Conservation (phyloP, 1,139 yeast species). For the Protomyces gravidus region DNA sequence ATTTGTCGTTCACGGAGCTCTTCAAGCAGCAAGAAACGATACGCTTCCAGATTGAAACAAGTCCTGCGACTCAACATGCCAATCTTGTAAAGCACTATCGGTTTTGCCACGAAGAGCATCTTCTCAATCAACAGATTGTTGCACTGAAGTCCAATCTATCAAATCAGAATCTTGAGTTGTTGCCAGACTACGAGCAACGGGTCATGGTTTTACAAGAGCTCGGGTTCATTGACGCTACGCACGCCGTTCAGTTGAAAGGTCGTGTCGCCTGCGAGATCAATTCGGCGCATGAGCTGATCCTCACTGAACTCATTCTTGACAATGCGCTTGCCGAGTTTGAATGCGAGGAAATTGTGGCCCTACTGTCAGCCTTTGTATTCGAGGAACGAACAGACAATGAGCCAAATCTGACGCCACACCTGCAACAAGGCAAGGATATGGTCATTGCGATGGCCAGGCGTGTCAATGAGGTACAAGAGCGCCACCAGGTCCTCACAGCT, state of each 20-base stretch:
- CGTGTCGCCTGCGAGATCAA: slow-evolving; percentile 83
- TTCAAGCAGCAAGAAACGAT: background rate
- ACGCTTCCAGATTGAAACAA: background rate
- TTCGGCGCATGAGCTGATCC: slow-evolving; percentile 81
- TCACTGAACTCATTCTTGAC: slow-evolving; percentile 84
- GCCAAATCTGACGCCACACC: slow-evolving; percentile 70
- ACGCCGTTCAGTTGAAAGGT: slow-evolving; percentile 79
- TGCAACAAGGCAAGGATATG: slow-evolving; percentile 67
- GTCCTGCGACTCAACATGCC: background rate
- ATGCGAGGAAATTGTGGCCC: slow-evolving; percentile 92
- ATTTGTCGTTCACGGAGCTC: slow-evolving; percentile 10
- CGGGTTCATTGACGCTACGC: slow-evolving; percentile 69
- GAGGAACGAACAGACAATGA: slow-evolving; percentile 68
- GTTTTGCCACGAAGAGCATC: slow-evolving; percentile 23
- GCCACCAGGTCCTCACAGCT: slow-evolving; percentile 53
- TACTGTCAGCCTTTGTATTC: slow-evolving; percentile 84
- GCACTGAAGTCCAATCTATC: slow-evolving; percentile 59
- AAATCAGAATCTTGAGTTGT: slow-evolving; percentile 79
- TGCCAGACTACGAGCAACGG: slow-evolving; percentile 93
- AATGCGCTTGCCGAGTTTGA: slow-evolving; percentile 90
- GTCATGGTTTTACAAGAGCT: slow-evolving; percentile 66
- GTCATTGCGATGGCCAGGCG: slow-evolving; percentile 67
- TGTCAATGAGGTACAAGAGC: slow-evolving; percentile 58
- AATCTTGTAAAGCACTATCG: slow-evolving; percentile 12
- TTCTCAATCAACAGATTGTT: slow-evolving; percentile 11